Evolutionary conservation across 805 yeast species (phyloP).

Genomic region (Wickerhamomyces rabaulensis): DNA sequence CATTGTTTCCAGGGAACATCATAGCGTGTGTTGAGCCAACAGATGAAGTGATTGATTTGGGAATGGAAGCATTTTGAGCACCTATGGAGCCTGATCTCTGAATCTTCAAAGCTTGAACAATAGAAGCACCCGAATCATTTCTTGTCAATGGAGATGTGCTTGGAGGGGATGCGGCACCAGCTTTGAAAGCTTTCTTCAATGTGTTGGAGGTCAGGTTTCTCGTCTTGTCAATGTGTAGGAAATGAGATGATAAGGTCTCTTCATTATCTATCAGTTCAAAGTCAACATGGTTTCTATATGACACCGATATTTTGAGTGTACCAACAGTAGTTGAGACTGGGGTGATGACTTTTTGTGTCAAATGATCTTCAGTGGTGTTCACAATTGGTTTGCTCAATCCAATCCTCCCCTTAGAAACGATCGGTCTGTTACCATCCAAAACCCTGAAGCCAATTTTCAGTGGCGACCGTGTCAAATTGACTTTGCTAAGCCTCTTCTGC

Average conservation of each 20-base stretch:
- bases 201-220: conserved; percentile 16
- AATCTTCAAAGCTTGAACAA: conserved; percentile 32
- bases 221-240: conserved; percentile 40
- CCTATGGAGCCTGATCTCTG: conserved; percentile 33
- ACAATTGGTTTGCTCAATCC: conserved; percentile 73
- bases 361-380: conserved; percentile 36
- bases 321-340: conserved; percentile 79
- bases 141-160: conserved; percentile 28
- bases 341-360: conserved; percentile 56
- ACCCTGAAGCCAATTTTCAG: conserved; percentile 54
- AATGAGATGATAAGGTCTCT: conserved; percentile 53
- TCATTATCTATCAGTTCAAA: conserved; percentile 68
- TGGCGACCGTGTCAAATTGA: conserved; percentile 31
- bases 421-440: conserved; percentile 73
- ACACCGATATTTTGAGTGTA: conserved; percentile 64
- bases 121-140: conserved; percentile 39
- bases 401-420: conserved; percentile 75
- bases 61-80: conserved; percentile 20
- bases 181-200: conserved; percentile 25
- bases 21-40: conserved; percentile 17
- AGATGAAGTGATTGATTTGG: conserved; percentile 24
- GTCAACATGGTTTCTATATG: conserved; percentile 67
- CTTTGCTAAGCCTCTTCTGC: conserved; percentile 36
- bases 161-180: conserved; percentile 30
- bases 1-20: conserved; percentile 16